Conservation (phyloP, 768 basidiomycete species). For the Boletellus emodensis region DNA sequence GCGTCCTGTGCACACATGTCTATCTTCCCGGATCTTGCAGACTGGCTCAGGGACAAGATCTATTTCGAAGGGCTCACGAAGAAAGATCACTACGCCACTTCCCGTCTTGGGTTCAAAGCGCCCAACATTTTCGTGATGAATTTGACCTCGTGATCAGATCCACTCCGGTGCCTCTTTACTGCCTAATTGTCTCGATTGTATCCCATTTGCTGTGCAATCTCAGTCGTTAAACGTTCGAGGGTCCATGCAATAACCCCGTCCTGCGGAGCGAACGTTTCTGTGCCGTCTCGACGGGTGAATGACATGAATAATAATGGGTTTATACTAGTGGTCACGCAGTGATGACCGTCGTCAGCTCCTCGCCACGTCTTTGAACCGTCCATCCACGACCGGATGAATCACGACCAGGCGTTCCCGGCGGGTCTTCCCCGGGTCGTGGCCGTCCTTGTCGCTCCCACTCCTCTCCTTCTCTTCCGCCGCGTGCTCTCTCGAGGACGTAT, state of each 20-base stretch:
- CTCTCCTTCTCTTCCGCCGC: conserved; percentile 54
- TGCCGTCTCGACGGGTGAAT: too few species aligned
- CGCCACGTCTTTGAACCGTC: conserved; percentile 55
- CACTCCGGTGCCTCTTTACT: conserved; percentile 1
- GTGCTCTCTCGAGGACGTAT: conserved; percentile 46
- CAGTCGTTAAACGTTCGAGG: neutral
- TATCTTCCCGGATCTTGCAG: conserved; percentile 32
- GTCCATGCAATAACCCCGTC: neutral
- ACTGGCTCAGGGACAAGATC: conserved; percentile 72
- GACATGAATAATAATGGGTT: too few species aligned
- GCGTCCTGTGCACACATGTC: neutral
- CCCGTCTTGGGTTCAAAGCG: conserved; percentile 70
- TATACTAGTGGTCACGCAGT: too few species aligned
- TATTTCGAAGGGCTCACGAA: conserved; percentile 64
- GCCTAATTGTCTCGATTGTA: conserved; percentile 6
- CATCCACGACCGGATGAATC: conserved; percentile 62
- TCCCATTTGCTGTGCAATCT: neutral
- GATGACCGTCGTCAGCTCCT: conserved; percentile 17
- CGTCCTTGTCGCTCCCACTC: conserved; percentile 11
- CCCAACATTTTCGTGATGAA: conserved; percentile 78
- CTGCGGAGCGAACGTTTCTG: neutral
- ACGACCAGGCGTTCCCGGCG: conserved; percentile 48
- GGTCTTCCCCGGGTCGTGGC: conserved; percentile 6
- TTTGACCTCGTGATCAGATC: conserved; percentile 39
- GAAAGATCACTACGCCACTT: conserved; percentile 55